phyloP scores from a whole-genome alignment of 1,284 basidiomycete genomes.

The Pseudozyma flocculosa region DNA sequence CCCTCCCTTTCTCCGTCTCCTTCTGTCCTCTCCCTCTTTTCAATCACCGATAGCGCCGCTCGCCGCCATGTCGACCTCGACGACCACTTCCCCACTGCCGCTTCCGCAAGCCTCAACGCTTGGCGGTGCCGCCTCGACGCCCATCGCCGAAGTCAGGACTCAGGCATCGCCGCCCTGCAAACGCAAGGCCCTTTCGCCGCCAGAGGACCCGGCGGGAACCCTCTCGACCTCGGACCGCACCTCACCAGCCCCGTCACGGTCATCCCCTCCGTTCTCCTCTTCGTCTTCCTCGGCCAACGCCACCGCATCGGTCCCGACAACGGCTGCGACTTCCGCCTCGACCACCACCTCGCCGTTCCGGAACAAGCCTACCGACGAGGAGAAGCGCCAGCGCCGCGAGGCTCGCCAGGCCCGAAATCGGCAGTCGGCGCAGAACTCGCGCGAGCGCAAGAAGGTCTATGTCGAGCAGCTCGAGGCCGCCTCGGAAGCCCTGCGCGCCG shows the following conservation, averaged over 20 bases:
- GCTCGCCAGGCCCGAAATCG: conserved; percentile 55
- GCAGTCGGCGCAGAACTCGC: conserved; percentile 52
- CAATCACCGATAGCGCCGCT: no score
- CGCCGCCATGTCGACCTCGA: conserved; percentile 3
- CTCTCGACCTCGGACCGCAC: conserved; percentile 3
- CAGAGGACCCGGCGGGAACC: not conserved
- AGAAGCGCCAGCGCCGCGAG: conserved; percentile 47
- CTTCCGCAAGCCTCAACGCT: no score
- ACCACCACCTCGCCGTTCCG: conserved; percentile 15
- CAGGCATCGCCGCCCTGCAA: conserved; percentile 6
- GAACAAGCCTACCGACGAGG: conserved; percentile 44
- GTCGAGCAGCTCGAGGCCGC: conserved; percentile 45
- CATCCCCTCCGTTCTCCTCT: not conserved
- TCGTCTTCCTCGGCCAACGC: conserved; percentile 4
- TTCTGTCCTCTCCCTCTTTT: conserved; percentile 2
- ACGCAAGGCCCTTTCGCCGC: not conserved
- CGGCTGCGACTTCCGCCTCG: conserved; percentile 11
- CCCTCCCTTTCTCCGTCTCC: not conserved
- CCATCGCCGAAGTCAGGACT: conserved; percentile 4
- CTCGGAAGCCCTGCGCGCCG: conserved; percentile 25
- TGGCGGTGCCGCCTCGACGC: no score
- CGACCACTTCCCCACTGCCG: conserved; percentile 9
- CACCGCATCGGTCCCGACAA: conserved; percentile 9
- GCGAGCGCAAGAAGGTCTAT: conserved; percentile 54
- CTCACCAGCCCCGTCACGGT: conserved; percentile 12